These are phyloP conservation scores for Triticum monococcum DNA, from an alignment of 176 grass and related monocot species.

Conservation along the genomic window DNA sequence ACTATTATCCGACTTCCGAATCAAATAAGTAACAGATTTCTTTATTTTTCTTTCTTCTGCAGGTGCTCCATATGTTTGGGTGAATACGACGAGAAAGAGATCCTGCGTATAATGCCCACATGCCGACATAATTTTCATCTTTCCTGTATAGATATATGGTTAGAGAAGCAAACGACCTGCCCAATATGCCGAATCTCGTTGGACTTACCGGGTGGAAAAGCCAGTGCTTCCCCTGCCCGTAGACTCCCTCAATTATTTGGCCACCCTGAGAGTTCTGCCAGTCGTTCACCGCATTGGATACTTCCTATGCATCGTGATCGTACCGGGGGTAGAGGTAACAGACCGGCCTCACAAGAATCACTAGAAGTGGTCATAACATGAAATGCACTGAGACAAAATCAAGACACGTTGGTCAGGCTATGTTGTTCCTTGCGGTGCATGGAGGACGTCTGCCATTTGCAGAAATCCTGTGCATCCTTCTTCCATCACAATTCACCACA, in stretches of 20 bases:
- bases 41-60: constrained; percentile 13
- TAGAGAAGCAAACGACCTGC: constrained; percentile 84
- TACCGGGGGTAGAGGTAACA: constrained; percentile 43
- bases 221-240: constrained; percentile 37
- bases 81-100: constrained; percentile 87
- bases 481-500: neutral
- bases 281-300: constrained; percentile 57
- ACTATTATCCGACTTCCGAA: neutral
- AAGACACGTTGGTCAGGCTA: neutral
- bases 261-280: constrained; percentile 35
- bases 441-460: neutral
- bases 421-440: neutral
- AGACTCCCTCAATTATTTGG: constrained; percentile 36
- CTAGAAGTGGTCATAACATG: constrained; percentile 52
- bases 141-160: constrained; percentile 86
- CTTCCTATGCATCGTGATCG: constrained; percentile 50
- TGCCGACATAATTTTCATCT: constrained; percentile 87
- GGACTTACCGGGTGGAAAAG: constrained; percentile 52
- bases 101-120: constrained; percentile 81
- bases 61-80: constrained; percentile 98
- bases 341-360: constrained; percentile 42
- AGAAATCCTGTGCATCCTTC: constrained; percentile 1
- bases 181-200: constrained; percentile 86
- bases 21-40: neutral
- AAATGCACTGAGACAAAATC: constrained; percentile 22